Conservation (phyloP, 371 early-diverging fungal genomes). For the Syncephalis plumigaleata region DNA sequence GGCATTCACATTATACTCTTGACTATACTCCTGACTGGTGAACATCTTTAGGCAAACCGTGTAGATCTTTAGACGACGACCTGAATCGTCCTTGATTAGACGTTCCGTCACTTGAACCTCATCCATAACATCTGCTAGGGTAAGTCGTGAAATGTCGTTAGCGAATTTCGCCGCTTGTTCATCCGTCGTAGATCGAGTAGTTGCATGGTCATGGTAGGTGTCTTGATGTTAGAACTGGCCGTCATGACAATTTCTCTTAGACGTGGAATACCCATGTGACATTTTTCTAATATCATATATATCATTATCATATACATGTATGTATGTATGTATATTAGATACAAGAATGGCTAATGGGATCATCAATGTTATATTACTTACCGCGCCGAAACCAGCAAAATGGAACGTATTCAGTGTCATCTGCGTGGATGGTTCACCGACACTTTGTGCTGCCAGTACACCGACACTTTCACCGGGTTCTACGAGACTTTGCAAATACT, state of each 20-base stretch:
- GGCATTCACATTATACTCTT: constrained; percentile 58
- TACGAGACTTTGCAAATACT: constrained; percentile 83
- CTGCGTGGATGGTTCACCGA: constrained; percentile 99
- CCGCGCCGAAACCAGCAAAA: constrained; percentile 98
- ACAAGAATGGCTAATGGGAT: too few species aligned
- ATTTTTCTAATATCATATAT: constrained; percentile 33
- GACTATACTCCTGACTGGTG: constrained; percentile 48
- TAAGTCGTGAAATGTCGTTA: constrained; percentile 41
- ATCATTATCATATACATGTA: too few species aligned
- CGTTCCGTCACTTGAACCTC: constrained; percentile 55
- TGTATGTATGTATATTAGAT: too few species aligned
- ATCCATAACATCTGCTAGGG: constrained; percentile 67
- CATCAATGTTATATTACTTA: too few species aligned
- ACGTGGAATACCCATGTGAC: constrained; percentile 99
- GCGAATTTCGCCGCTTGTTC: constrained; percentile 39
- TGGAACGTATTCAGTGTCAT: constrained; percentile 99
- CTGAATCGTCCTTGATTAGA: constrained; percentile 9
- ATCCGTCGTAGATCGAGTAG: constrained; percentile 41
- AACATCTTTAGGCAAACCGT: constrained; percentile 72
- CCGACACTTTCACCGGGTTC: constrained; percentile 99
- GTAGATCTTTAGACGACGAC: constrained; percentile 41
- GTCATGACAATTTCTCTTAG: constrained; percentile 99
- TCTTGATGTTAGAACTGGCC: constrained; percentile 86
- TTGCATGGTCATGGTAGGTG: constrained; percentile 88
- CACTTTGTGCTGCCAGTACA: constrained; percentile 94